Base-by-base conservation (phyloP, 495 filamentous ascomycete species). In the Podospora appendiculata region DNA sequence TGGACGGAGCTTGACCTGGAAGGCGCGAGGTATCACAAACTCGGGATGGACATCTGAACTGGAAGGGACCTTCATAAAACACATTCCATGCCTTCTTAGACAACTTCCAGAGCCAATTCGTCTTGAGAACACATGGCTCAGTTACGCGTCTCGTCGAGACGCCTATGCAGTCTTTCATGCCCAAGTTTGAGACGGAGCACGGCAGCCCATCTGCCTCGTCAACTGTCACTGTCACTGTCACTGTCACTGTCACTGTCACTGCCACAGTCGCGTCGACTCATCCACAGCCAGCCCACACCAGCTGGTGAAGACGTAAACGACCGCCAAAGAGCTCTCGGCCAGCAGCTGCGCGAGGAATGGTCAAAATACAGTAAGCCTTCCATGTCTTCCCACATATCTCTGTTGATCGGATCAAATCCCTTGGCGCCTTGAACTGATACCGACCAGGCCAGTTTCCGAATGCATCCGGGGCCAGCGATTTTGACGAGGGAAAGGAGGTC, bases 361-460 rank as follows among this genome's bases (percentile, higher is more conserved):
- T 41, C 62, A 32, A 45, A 48, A 41, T 65, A 57, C 38, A 67
- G 64, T 65, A 58, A 40, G 63, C 32, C 47, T 19, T 25, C 25
- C 25, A 7, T 8, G 14, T 17, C 19, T 33, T 46, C 25, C n/a
- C n/a, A n/a, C n/a, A n/a, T n/a, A n/a, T 38, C 8, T 38, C 36
- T 38, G 2, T 13, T 38, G 2, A 2, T 38, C 36, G 8, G 8
- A 5, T 25, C 25, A 25, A 25, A 25, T 40, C 38, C 38, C 41
- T 10, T 13, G n/a, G 2, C 5, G 16, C 46, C n/a, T 12, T 40
- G n/a, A n/a, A 13, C 50, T 47, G 39, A 52, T 36, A 6, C 16
- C 42, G 25, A 33, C 32, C 48, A 83, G 83, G 82, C 50, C 60
- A 72, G 32, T 80, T 85, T 50, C 76, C 78, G 5, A 56, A 60